Conservation (phyloP, 768 basidiomycete species). For the Suillus spraguei region DNA sequence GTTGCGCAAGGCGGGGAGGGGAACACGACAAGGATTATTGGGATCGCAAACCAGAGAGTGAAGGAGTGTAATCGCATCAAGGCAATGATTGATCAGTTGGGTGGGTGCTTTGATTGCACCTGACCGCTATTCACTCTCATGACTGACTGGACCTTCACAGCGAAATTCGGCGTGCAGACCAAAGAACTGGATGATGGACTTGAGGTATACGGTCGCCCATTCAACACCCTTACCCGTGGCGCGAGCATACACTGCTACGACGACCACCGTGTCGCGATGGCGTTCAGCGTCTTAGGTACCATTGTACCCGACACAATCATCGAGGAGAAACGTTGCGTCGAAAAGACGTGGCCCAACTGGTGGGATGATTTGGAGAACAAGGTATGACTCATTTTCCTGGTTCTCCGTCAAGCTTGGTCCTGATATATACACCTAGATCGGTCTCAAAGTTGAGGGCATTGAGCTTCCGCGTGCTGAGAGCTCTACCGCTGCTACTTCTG, state of each 20-base stretch:
- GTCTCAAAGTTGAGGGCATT: constrained; percentile 83
- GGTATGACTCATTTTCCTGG: constrained; percentile 42
- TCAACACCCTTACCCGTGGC: constrained; percentile 61
- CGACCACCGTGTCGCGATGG: constrained; percentile 99
- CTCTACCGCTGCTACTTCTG: constrained; percentile 46
- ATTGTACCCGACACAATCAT: constrained; percentile 76
- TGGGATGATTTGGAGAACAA: constrained; percentile 99
- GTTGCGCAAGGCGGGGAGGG: constrained; percentile 66
- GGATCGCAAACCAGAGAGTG: constrained; percentile 97
- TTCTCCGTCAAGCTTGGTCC: background rate
- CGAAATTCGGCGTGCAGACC: constrained; percentile 93
- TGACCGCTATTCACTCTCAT: background rate
- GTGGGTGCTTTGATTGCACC: constrained; percentile 42
- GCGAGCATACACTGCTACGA: constrained; percentile 94
- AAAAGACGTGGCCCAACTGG: constrained; percentile 99
- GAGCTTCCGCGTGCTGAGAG: constrained; percentile 53
- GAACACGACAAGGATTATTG: constrained; percentile 78
- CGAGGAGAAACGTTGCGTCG: constrained; percentile 97
- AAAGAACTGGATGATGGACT: constrained; percentile 93
- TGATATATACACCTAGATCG: constrained; percentile 59
- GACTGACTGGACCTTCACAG: constrained; percentile 39
- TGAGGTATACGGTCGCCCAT: constrained; percentile 80
- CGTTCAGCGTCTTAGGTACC: constrained; percentile 86
- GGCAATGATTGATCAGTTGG: constrained; percentile 95
- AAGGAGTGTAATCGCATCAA: constrained; percentile 98